phyloP scores from a whole-genome alignment of 177 flowering plant species.

The Tripterygium wilfordii region DNA sequence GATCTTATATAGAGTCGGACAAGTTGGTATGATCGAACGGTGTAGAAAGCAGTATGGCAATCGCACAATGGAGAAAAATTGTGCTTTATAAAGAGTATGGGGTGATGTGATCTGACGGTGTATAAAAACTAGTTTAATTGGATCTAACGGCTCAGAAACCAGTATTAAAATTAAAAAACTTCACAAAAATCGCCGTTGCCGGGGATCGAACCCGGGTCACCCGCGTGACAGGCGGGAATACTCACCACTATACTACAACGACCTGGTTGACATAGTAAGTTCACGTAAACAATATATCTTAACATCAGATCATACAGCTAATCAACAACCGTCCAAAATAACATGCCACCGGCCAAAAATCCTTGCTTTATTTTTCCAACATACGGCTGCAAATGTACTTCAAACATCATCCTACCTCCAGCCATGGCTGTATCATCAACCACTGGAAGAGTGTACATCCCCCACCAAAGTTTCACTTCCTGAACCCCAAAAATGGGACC shows the following conservation, averaged over 20 bases:
- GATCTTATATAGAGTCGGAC: too few relatives aligned
- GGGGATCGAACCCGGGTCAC: slow-evolving; percentile 99
- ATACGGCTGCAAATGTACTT: too few relatives aligned
- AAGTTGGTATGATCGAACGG: too few relatives aligned
- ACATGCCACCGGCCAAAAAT: slow-evolving; percentile 7
- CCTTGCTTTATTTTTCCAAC: slow-evolving; percentile 16
- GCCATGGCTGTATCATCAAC: slow-evolving; percentile 29
- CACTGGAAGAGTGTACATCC: slow-evolving; percentile 20
- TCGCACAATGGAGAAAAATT: too few relatives aligned
- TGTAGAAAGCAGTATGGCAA: too few relatives aligned
- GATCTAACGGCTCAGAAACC: too few relatives aligned
- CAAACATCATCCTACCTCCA: too few relatives aligned
- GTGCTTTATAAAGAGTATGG: too few relatives aligned
- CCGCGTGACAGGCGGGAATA: slow-evolving; percentile 99
- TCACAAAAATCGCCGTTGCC: slow-evolving; percentile 71
- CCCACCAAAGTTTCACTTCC: slow-evolving; percentile 1
- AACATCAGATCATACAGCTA: not conserved
- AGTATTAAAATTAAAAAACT: slow-evolving; percentile 3
- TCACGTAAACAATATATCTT: too few relatives aligned
- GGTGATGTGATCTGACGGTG: too few relatives aligned
- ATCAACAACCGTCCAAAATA: not conserved
- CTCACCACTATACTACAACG: slow-evolving; percentile 99
- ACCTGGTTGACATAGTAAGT: slow-evolving; percentile 17
- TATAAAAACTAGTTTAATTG: too few relatives aligned
- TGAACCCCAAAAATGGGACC: not conserved